Evolutionary conservation across 164 flowering plant species (phyloP), one percentile per base, ranked within the genome.

Genomic region (Magnolia kwangsiensis): DNA sequence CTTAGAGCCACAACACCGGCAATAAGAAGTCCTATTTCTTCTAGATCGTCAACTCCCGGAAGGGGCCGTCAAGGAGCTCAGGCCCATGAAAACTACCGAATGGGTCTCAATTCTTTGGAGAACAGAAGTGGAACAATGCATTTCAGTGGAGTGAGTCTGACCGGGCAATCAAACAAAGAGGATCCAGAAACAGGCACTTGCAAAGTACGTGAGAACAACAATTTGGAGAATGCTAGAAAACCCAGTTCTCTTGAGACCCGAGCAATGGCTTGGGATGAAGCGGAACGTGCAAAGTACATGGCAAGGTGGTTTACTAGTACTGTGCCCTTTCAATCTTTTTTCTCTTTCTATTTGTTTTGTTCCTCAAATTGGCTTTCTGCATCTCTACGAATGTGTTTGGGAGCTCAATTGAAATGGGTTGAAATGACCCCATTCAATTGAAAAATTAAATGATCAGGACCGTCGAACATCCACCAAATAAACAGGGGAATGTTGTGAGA

Each of bases 231-330:
- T 71, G 80, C 78, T 21, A 79, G 75, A 67, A 87, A 82, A 74
- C 16, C 81, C 73, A 88, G 78, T 82, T 82, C 91, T 59, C 74
- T 95, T 45, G 98, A 95, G 81, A 80, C 81, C 7, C 79, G 93
- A 71, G 98, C 98, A 8, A 79, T 85, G 80, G 98, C 98, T 73
- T 95, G 98, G 98, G 98, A 93, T 76, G 99, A 96, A 84, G 99
- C 97, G 0, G 97, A 93, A 68, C 91, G 97, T 2, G 97, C 98
- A 51, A 94, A 92, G 72, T 91, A 87, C 82, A 89, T 80, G 87
- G 99, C 99, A 55, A 93, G 99, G 99, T 96, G 79, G 81, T 77
- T 63, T 50, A 27, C n/a, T 72, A 20, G 1, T 72, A 20, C 70
- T 66, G 13, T 55, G 18, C 13, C 18, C 61, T 55, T 55, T 16